Evolutionary conservation across 2,329 filamentous ascomycete species (phyloP).

Genomic region (Clonostachys rhizophaga): DNA sequence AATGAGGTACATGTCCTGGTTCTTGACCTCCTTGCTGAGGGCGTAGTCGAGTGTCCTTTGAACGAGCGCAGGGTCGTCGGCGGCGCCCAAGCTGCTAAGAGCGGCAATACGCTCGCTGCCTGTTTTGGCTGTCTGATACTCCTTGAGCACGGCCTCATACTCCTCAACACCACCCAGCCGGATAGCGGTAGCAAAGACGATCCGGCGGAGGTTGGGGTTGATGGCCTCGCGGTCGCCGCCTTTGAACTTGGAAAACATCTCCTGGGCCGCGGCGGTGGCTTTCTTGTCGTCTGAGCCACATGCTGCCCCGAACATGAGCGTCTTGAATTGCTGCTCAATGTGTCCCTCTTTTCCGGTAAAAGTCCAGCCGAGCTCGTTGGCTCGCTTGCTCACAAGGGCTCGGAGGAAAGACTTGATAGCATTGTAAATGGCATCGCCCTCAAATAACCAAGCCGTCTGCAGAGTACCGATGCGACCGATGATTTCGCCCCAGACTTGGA

Average conservation of each 20-base stretch:
- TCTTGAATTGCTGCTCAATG: conserved; percentile 75
- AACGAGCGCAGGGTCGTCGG: no score
- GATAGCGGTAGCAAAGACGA: conserved; percentile 74
- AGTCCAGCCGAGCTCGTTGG: conserved; percentile 82
- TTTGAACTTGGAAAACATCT: conserved; percentile 76
- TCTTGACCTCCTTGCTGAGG: no score
- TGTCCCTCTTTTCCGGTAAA: conserved; percentile 75
- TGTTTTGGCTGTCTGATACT: conserved; percentile 79
- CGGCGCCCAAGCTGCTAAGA: no score
- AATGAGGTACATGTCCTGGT: no score
- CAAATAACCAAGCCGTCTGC: conserved; percentile 82
- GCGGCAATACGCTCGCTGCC: no score
- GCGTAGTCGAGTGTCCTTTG: no score
- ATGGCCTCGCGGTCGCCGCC: conserved; percentile 68
- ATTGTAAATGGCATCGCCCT: conserved; percentile 65
- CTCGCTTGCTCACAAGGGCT: conserved; percentile 69
- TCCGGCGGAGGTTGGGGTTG: conserved; percentile 67
- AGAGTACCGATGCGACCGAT: conserved; percentile 71
- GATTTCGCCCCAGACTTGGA: conserved; percentile 85
- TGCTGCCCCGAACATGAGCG: conserved; percentile 72
- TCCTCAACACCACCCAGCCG: conserved; percentile 83
- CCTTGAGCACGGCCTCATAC: conserved; percentile 64
- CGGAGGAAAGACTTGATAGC: conserved; percentile 76
- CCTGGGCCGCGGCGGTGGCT: conserved; percentile 40
- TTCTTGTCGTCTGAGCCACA: conserved; percentile 32